Conservation (phyloP, 2,329 filamentous ascomycete genomes). For the Knoxdaviesia capensis region DNA sequence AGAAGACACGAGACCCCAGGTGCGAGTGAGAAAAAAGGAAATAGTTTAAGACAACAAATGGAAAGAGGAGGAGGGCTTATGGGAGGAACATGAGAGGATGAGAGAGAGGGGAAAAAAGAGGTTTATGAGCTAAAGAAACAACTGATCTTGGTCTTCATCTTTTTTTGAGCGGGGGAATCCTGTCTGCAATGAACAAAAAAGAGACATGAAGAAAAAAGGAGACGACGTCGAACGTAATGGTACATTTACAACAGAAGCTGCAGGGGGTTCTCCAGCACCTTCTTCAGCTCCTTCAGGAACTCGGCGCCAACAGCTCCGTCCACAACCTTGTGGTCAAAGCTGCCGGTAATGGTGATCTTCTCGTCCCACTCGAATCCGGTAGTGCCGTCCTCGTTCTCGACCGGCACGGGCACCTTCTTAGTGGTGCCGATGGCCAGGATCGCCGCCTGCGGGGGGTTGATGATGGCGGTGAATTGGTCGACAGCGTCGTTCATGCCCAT, state of each 20-base stretch:
- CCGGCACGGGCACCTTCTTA: slow-evolving; percentile 82
- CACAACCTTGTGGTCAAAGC: slow-evolving; percentile 98
- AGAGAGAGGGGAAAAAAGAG: background rate
- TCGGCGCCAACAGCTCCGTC: slow-evolving; percentile 92
- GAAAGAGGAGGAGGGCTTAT: background rate
- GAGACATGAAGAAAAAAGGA: slow-evolving; percentile 2
- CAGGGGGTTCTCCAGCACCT: slow-evolving; percentile 90
- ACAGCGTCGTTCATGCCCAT: slow-evolving; percentile 99
- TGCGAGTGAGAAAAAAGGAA: background rate
- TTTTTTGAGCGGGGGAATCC: too few species aligned
- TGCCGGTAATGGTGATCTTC: slow-evolving; percentile 84
- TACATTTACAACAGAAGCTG: slow-evolving; percentile 64
- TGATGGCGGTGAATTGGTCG: slow-evolving; percentile 92
- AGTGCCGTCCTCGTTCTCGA: slow-evolving; percentile 66
- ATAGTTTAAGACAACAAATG: background rate
- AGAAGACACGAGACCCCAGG: background rate
- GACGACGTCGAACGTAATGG: background rate
- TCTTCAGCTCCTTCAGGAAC: slow-evolving; percentile 95
- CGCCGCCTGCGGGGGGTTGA: slow-evolving; percentile 93
- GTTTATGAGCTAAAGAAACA: background rate
- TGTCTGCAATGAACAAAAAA: background rate
- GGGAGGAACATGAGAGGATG: background rate
- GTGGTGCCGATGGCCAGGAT: slow-evolving; percentile 91
- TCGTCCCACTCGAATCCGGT: slow-evolving; percentile 74
- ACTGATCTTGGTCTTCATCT: background rate